Evolutionary conservation across 352 stramenopile genomes (phyloP), one percentile per base, ranked within the genome.

Genomic region (Phytophthora vignae): DNA sequence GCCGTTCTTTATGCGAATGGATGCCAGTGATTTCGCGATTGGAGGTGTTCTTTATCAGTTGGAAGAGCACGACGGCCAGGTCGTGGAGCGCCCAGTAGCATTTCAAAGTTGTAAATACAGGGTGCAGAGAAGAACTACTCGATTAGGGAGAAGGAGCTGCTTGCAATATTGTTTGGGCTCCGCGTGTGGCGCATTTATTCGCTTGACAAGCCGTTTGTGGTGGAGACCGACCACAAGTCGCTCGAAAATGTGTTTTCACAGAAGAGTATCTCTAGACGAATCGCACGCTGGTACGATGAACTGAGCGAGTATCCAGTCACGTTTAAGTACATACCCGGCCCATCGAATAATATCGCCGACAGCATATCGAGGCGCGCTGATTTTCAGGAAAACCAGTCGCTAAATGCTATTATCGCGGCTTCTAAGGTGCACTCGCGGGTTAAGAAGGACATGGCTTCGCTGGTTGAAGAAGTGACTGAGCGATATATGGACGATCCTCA

Each of bases 21-120:
- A 67, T 44, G 53, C 57, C 15, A 59, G 49, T 40, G 65, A 73
- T 33, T 73, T 67, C 42, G 54, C 49, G 3, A 55, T 69, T 36
- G 62, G 62, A 9, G 62, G 62, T 17, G 62, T 69, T 63, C 62
- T 70, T 44, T 70, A 64, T 42, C 64, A 71, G 2, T 25, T 12
- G 1, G 21, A 25, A 5, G 55, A 71, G 36, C 46, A 48, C 3
- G 52, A 62, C 17, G 62, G 53, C 2, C 7, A 33, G 7, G 1
- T 42, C 6, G 42, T 59, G 10, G 52, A 67, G 44, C 56, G 40
- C n/a, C 22, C 65, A 17, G 40, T 67, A 15, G 65, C 57, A 17
- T 67, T 72, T 33, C 25, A 48, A 29, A 38, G 62, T 2, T 40
- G 62, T 9, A 48, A 48, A 8, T 40, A 40, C 12, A 38, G 31